Percentiles rank a stretch among this genome's conserved stretches.
Conservation (phyloP, 2,329 filamentous ascomycete species). For the Endothia cerciana region DNA sequence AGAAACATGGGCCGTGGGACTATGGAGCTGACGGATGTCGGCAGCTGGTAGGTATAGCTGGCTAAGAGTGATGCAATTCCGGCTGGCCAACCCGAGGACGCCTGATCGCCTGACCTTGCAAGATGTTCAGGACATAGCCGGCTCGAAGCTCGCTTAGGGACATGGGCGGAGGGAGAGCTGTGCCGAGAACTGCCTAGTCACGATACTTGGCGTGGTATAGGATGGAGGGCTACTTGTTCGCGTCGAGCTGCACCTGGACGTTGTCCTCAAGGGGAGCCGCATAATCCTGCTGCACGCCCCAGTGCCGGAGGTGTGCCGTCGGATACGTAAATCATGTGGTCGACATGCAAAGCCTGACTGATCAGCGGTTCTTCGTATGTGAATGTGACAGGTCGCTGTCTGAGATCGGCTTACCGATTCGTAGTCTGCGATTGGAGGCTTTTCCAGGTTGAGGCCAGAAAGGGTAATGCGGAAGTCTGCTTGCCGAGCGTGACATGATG, state of each 20-base stretch:
- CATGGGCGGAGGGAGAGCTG: not conserved
- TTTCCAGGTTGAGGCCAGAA: slow-evolving; percentile 16
- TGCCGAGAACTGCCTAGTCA: slow-evolving; percentile 2
- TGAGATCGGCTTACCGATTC: not conserved
- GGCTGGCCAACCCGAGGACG: not conserved
- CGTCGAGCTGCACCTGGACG: not conserved
- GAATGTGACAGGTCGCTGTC: not conserved
- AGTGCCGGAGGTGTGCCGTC: not conserved
- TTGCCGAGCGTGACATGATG: slow-evolving; percentile 17
- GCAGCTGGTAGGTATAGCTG: not conserved
- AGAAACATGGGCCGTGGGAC: slow-evolving; percentile 6
- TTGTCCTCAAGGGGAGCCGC: not conserved
- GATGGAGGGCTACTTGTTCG: not conserved
- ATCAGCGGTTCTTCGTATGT: not conserved
- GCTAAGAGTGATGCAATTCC: not conserved
- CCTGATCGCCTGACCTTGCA: not conserved
- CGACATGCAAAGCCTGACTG: not conserved
- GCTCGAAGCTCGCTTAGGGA: not conserved
- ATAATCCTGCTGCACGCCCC: not conserved
- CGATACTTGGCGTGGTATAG: not conserved
- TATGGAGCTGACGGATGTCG: not conserved
- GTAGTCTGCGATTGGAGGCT: slow-evolving; percentile 18
- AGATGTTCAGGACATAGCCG: not conserved
- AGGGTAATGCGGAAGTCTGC: slow-evolving; percentile 18
- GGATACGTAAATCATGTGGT: slow-evolving; percentile 1